Conservation (phyloP, 2,329 filamentous ascomycete genomes). For the Penicillium sp. region DNA sequence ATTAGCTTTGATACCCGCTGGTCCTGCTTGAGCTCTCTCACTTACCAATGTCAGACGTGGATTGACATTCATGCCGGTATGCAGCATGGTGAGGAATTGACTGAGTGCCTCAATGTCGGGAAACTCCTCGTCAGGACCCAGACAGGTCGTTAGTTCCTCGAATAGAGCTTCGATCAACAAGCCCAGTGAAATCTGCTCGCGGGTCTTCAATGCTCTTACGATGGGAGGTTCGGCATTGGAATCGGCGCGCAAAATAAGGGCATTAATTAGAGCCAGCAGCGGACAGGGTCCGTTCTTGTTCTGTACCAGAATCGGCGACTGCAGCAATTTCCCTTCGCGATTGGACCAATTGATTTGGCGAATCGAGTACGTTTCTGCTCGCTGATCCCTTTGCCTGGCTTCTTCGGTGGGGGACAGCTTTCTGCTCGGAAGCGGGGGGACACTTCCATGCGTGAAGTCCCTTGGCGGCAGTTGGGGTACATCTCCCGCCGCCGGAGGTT, state of each 20-base stretch:
- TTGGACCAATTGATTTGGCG: constrained; percentile 90
- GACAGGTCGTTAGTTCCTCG: constrained; percentile 83
- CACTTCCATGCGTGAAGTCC: constrained; percentile 2
- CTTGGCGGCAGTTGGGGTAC: background rate
- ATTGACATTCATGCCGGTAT: constrained; percentile 98
- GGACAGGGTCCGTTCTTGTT: constrained; percentile 96
- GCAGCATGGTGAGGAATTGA: constrained; percentile 79
- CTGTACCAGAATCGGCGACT: constrained; percentile 87
- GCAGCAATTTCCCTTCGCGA: constrained; percentile 62
- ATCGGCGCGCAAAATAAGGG: constrained; percentile 79
- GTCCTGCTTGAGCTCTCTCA: background rate
- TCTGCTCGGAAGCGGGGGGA: constrained; percentile 8
- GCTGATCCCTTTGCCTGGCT: constrained; percentile 45
- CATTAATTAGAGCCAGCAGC: constrained; percentile 88
- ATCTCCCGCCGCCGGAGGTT: background rate
- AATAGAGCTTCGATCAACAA: constrained; percentile 86
- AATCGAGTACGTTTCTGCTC: constrained; percentile 83
- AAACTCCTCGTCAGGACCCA: constrained; percentile 67
- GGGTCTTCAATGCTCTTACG: constrained; percentile 72
- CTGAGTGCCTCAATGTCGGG: constrained; percentile 90
- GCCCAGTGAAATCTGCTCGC: constrained; percentile 86
- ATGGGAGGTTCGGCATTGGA: constrained; percentile 67
- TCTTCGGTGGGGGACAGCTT: constrained; percentile 33
- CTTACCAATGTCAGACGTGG: constrained; percentile 72
- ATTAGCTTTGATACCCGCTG: background rate